Evolutionary conservation across 306 rosid species (phyloP).

Genomic region (Corylus americana): DNA sequence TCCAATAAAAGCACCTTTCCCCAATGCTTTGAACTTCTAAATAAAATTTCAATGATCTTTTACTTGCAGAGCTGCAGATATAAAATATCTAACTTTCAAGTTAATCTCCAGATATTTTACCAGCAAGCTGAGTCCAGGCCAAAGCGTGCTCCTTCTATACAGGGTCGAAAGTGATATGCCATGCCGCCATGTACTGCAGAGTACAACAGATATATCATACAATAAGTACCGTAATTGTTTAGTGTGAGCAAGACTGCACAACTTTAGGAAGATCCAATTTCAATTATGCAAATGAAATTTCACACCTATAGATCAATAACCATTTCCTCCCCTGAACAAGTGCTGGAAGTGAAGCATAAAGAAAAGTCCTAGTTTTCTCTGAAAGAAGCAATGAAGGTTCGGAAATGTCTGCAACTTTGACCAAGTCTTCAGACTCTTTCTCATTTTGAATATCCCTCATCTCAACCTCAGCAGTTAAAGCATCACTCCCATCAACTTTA

Average conservation of each 20-base stretch:
- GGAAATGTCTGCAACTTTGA: conserved; percentile 57
- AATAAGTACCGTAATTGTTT: background rate
- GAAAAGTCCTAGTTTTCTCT: conserved; percentile 48
- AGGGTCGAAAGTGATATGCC: conserved; percentile 85
- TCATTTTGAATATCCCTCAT: conserved; percentile 45
- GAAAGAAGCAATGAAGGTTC: conserved; percentile 81
- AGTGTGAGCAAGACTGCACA: conserved; percentile 5
- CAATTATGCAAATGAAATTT: conserved; percentile 12
- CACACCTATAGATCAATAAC: conserved; percentile 78
- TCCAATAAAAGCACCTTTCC: background rate
- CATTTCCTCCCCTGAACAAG: conserved; percentile 92
- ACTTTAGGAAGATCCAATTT: conserved; percentile 5
- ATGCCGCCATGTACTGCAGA: conserved; percentile 86
- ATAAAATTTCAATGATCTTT: background rate
- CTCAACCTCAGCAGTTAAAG: conserved; percentile 51
- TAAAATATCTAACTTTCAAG: conserved; percentile 15
- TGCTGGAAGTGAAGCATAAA: conserved; percentile 78
- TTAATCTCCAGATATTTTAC: conserved; percentile 39
- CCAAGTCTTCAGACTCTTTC: conserved; percentile 39
- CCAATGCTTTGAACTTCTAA: background rate
- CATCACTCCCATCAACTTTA: conserved; percentile 41
- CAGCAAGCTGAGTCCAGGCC: conserved; percentile 92
- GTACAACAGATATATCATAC: conserved; percentile 10
- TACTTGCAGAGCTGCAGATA: conserved; percentile 2
- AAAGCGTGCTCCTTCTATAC: conserved; percentile 80